Evolutionary conservation across 441 rosid genomes (phyloP).

Genomic region (Omphalea diandra): DNA sequence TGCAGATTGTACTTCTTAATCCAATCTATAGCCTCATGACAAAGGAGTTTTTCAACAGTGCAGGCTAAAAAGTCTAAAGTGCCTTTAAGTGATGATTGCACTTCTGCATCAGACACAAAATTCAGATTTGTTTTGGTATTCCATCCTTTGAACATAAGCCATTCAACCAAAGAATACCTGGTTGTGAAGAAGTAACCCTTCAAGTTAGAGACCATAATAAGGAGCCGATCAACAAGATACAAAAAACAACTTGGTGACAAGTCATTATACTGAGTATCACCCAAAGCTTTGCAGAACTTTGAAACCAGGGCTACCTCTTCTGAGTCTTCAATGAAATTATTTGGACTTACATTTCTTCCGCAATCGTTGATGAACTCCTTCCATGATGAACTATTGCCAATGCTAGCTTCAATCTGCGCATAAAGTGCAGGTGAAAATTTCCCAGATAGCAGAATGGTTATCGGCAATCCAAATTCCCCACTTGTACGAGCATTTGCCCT

Average conservation of each 20-base stretch:
- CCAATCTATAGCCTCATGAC: constrained; percentile 32
- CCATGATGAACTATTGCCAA: too few species aligned
- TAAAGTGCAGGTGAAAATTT: too few species aligned
- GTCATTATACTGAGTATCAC: too few species aligned
- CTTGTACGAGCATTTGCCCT: not conserved
- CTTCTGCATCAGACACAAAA: not conserved
- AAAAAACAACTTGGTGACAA: constrained; percentile 44
- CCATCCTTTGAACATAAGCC: constrained; percentile 5
- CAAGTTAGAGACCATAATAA: constrained; percentile 26
- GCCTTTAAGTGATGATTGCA: not conserved
- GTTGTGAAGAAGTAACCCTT: constrained; percentile 29
- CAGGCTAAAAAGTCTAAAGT: constrained; percentile 8
- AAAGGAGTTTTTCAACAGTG: constrained; percentile 24
- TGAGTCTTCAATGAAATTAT: too few species aligned
- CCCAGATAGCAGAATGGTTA: too few species aligned
- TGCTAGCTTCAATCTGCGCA: too few species aligned
- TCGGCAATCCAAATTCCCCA: constrained; percentile 42
- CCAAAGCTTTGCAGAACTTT: too few species aligned
- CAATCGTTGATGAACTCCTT: too few species aligned
- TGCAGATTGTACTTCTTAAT: constrained; percentile 18
- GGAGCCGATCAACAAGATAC: constrained; percentile 41
- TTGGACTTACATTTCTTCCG: too few species aligned
- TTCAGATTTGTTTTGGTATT: not conserved
- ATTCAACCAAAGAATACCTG: constrained; percentile 34
- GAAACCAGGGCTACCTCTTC: too few species aligned